Evolutionary conservation across 495 filamentous ascomycete genomes (phyloP).

Genomic region (Trichoderma gamsii): DNA sequence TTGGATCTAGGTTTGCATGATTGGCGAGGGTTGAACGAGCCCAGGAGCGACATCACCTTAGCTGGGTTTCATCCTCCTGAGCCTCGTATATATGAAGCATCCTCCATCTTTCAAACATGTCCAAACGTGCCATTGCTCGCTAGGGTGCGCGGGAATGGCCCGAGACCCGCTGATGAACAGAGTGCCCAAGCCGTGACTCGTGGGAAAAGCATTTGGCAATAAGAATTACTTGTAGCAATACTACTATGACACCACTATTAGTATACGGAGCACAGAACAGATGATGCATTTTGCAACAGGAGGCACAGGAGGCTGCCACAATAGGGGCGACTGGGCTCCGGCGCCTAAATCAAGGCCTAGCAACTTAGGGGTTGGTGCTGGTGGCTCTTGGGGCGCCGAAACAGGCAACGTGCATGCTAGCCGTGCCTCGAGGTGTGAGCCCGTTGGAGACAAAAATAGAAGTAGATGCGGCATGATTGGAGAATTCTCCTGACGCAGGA

Average conservation of each 20-base stretch:
- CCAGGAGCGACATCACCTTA: neutral
- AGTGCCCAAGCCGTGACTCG: neutral
- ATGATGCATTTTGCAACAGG: neutral
- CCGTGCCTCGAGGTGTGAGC: neutral
- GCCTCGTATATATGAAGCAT: slow-evolving; percentile 8
- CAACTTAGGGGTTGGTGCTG: neutral
- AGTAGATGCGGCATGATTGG: neutral
- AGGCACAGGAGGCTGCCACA: neutral
- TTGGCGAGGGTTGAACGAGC: neutral
- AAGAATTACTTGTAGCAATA: neutral
- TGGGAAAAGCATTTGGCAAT: neutral
- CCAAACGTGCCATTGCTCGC: slow-evolving; percentile 3
- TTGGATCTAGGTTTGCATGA: neutral
- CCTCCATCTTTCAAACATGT: slow-evolving; percentile 5
- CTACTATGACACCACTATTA: neutral
- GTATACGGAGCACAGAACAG: neutral
- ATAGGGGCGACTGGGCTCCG: slow-evolving; percentile 1
- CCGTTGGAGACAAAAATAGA: slow-evolving; percentile 5
- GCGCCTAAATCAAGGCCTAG: slow-evolving; percentile 7
- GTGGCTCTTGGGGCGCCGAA: slow-evolving; percentile 10
- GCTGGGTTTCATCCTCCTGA: slow-evolving; percentile 7
- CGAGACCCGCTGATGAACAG: neutral
- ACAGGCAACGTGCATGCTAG: slow-evolving; percentile 8
- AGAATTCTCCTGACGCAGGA: neutral
- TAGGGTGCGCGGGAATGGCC: slow-evolving; percentile 6